Evolutionary conservation across 2,329 filamentous ascomycete genomes (phyloP).

Genomic region (Periconia sp.): DNA sequence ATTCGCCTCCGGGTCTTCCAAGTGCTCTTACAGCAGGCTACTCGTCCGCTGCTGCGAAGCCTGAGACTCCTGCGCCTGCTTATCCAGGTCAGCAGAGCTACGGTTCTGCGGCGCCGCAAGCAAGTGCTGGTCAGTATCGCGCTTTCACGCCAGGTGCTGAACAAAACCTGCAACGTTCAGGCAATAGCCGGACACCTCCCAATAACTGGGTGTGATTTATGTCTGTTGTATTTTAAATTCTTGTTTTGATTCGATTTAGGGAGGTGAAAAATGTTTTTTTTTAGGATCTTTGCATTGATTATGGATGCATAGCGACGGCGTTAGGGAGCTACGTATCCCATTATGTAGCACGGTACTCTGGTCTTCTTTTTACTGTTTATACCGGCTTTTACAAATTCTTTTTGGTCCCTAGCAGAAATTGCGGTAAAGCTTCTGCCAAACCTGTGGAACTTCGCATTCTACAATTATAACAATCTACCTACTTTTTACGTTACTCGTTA

Average conservation of each 20-base stretch:
- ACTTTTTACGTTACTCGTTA: background rate
- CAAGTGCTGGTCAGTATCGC: conserved; percentile 16
- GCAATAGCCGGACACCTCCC: conserved; percentile 16
- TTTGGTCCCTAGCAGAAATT: background rate
- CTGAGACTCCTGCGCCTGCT: conserved; percentile 5
- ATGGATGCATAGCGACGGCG: conserved; percentile 1
- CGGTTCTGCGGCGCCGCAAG: conserved; percentile 1
- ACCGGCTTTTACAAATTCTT: background rate
- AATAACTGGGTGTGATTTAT: conserved; percentile 20
- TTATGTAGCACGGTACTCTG: background rate
- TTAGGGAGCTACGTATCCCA: background rate
- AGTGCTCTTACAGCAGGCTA: conserved; percentile 6
- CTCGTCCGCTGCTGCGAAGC: conserved; percentile 13
- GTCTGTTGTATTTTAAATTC: too few relatives aligned
- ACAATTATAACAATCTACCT: background rate
- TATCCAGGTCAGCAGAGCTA: conserved; percentile 15
- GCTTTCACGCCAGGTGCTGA: conserved; percentile 12
- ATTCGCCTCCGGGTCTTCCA: conserved; percentile 6
- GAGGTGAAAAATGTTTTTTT: background rate
- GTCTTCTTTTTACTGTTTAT: background rate
- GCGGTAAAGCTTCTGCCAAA: too few relatives aligned
- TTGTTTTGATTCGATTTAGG: too few relatives aligned
- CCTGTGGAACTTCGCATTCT: background rate
- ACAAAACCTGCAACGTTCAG: conserved; percentile 9
- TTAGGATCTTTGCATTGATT: background rate